Evolutionary conservation across 192 early-diverging fungal genomes (phyloP).

Genomic region (Chytriomyces sp.): DNA sequence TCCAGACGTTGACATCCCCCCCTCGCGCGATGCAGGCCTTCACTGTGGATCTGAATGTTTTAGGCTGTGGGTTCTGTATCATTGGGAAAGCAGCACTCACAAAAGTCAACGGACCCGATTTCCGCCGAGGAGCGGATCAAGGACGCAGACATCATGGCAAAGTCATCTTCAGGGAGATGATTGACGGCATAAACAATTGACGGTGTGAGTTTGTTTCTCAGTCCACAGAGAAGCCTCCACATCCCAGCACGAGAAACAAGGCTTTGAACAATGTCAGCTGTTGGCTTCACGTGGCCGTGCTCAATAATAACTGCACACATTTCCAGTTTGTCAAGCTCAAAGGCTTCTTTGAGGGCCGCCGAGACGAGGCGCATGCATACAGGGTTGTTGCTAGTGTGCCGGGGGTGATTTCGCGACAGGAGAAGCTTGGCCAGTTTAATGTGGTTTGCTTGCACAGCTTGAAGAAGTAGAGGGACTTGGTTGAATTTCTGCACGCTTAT

Average conservation of each 20-base stretch:
- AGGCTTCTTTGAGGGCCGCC: conserved; percentile 27
- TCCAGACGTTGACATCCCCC: conserved; percentile 40
- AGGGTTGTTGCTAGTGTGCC: not conserved
- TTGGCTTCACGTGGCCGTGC: conserved; percentile 6
- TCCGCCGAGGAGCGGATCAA: conserved; percentile 14
- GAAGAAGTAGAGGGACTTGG: conserved; percentile 34
- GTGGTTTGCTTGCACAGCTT: conserved; percentile 43
- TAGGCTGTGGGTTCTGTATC: not conserved
- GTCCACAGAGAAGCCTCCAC: conserved; percentile 30
- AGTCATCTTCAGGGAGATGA: conserved; percentile 20
- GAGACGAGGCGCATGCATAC: not conserved
- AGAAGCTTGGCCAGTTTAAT: conserved; percentile 30
- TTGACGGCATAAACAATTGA: conserved; percentile 20
- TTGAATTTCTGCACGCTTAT: not conserved
- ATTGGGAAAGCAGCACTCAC: conserved; percentile 8
- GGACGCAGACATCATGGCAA: conserved; percentile 6
- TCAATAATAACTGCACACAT: conserved; percentile 34
- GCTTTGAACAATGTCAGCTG: conserved; percentile 29
- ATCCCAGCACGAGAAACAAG: conserved; percentile 35
- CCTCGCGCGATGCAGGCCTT: conserved; percentile 25
- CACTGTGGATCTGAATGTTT: not conserved
- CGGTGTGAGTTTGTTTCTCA: conserved; percentile 25
- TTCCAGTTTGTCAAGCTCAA: conserved; percentile 17
- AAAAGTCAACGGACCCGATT: conserved; percentile 35
- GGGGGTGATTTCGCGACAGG: not conserved